Conservation (phyloP, 768 basidiomycete genomes). For the Kwoniella sp. region DNA sequence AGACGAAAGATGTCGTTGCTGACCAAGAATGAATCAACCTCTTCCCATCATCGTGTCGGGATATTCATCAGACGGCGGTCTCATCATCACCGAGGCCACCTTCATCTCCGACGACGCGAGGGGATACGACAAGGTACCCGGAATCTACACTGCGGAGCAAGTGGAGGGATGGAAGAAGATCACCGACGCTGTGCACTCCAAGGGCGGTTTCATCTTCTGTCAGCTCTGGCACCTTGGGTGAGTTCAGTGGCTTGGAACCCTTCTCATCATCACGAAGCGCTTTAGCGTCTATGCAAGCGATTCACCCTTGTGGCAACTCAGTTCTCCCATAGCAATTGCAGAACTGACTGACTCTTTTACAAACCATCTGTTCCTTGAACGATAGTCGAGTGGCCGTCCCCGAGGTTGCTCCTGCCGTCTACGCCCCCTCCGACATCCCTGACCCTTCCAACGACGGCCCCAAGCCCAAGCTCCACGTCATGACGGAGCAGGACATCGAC, state of each 20-base stretch:
- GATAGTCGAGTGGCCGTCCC: conserved; percentile 29
- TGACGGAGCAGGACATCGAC: conserved; percentile 59
- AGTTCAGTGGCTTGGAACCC: not conserved
- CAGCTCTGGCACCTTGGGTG: conserved; percentile 66
- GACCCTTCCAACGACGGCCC: conserved; percentile 9
- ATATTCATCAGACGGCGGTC: conserved; percentile 32
- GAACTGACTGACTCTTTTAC: too few relatives aligned
- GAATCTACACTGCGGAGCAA: conserved; percentile 58
- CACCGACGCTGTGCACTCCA: conserved; percentile 64
- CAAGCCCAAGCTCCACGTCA: conserved; percentile 26
- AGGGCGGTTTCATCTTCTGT: conserved; percentile 62
- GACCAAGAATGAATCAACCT: not conserved
- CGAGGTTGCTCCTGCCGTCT: conserved; percentile 6
- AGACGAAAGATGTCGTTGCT: not conserved
- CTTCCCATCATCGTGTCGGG: not conserved
- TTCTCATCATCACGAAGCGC: not conserved
- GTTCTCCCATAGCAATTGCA: conserved; percentile 58
- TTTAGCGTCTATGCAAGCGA: not conserved
- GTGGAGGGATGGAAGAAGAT: conserved; percentile 65
- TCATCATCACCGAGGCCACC: conserved; percentile 48
- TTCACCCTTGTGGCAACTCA: not conserved
- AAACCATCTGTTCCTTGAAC: too few relatives aligned
- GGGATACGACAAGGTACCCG: conserved; percentile 22
- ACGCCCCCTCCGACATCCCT: conserved; percentile 20
- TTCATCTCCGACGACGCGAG: conserved; percentile 28